Percentiles rank a stretch among this genome's conserved stretches.
phyloP scores from a whole-genome alignment of 306 rosid genomes.

The Prunus kanzakura region DNA sequence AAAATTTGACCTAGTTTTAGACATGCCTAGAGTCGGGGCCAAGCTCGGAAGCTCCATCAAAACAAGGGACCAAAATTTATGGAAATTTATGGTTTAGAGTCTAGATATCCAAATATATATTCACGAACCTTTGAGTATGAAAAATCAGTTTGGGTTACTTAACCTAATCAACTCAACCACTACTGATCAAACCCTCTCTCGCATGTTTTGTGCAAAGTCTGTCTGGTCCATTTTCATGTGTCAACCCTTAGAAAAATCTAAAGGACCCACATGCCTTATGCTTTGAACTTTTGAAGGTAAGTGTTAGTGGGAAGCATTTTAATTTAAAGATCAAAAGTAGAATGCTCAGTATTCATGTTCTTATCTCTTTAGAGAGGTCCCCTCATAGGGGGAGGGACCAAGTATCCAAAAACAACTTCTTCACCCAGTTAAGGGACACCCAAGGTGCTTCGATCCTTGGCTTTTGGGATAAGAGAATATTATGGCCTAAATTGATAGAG shows the following conservation, averaged over 20 bases:
- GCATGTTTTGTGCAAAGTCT: background rate
- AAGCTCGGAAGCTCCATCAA: background rate
- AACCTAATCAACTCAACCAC: background rate
- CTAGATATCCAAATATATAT: background rate
- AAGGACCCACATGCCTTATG: background rate
- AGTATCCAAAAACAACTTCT: background rate
- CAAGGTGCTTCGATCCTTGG: background rate
- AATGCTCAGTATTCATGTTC: background rate
- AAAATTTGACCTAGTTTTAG: background rate
- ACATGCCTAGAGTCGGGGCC: background rate
- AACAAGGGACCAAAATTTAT: background rate
- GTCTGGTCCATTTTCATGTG: conserved; percentile 7
- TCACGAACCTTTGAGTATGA: background rate
- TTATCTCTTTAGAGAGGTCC: conserved; percentile 10
- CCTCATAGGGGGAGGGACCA: background rate
- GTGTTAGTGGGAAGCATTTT: conserved; percentile 2
- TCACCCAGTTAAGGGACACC: background rate
- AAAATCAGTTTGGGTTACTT: background rate
- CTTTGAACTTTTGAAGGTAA: conserved; percentile 6
- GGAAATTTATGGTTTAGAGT: background rate
- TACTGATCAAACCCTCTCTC: too few species aligned
- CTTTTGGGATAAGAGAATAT: background rate
- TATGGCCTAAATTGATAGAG: background rate
- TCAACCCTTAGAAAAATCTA: conserved; percentile 7
- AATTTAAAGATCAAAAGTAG: background rate